Evolutionary conservation across 2,329 filamentous ascomycete genomes (phyloP), one percentile per base, ranked within the genome.

Genomic region (Scytalidium lignicola): DNA sequence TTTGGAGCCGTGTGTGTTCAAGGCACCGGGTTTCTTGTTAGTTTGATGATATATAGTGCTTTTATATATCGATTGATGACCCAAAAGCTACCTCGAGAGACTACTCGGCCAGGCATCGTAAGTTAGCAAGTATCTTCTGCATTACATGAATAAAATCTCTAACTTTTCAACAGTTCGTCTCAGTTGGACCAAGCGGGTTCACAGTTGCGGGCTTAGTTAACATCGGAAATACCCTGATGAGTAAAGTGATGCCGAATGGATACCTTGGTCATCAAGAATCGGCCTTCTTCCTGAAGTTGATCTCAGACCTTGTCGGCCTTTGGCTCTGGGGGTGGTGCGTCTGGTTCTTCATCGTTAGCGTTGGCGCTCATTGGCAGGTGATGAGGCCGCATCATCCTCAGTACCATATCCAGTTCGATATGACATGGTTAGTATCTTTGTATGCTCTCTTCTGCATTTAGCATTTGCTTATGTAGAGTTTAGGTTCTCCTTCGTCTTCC

Each of bases 11-110:
- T 79, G 19, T 70, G 74, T 0, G 68, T 74, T 1, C 78, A 81
- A 57, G 78, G 76, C 6, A 77, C 75, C 1, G 78, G 76, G 0
- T 80, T 77, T 52, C 66, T 80, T 2, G 77, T 81, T 42, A 74
- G 73, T 43, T 76, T 92, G 51, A 91, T 91, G 84, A 87, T 95
- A 21, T 90, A 90, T 54, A 81, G 86, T 1, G 86, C 89, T 44
- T 93, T 91, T 62, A 80, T 95, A 44, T 93, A 93, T 64, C 81
- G 89, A 23, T 75, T 95, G 22, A 93, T 93, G 88, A 92, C 88
- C 0, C 86, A 92, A 61, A 93, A 93, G 60, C 73, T 95, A 0
- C 89, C 89, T 0, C 76, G 80, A 48, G 88, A 92, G 61, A 82
- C 78, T 40, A 76, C 89, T 18, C 79, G 88, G 10, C 89, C 89